Conservation (phyloP, 2,329 filamentous ascomycete genomes). For the Pestalotiopsis sp. region DNA sequence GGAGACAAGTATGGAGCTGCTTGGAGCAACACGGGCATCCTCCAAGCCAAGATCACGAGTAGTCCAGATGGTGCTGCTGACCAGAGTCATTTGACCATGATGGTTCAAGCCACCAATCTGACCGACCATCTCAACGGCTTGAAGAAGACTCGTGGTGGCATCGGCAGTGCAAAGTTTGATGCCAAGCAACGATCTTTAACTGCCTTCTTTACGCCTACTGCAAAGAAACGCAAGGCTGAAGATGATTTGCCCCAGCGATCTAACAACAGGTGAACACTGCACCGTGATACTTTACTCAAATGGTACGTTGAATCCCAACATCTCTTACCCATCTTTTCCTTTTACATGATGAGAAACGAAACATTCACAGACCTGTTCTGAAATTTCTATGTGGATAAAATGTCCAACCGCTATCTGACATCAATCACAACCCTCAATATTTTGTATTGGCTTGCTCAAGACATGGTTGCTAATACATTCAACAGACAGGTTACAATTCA, state of each 20-base stretch:
- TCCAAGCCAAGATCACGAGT: constrained; percentile 27
- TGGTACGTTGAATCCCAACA: constrained; percentile 7
- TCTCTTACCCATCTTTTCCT: not conserved
- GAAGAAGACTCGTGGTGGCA: constrained; percentile 79
- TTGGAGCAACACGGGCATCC: constrained; percentile 54
- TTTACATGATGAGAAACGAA: constrained; percentile 71
- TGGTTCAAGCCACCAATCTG: constrained; percentile 61
- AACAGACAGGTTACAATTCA: not conserved
- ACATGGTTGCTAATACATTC: not conserved
- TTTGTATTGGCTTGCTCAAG: not conserved
- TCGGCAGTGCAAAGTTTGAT: constrained; percentile 79
- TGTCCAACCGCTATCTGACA: constrained; percentile 85
- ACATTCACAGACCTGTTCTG: constrained; percentile 85
- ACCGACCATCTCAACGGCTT: constrained; percentile 72
- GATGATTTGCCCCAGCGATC: constrained; percentile 17
- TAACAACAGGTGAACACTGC: not conserved
- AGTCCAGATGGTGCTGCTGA: not conserved
- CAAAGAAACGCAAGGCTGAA: constrained; percentile 52
- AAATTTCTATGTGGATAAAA: constrained; percentile 74
- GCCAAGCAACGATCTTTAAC: constrained; percentile 75
- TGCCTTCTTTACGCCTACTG: constrained; percentile 64
- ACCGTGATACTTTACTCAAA: not conserved
- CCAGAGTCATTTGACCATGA: constrained; percentile 42
- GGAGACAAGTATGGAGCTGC: constrained; percentile 22
- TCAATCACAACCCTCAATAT: constrained; percentile 3